A percentile compares a stretch with the other conserved stretches of the same genome.
Evolutionary conservation across 495 filamentous ascomycete genomes (phyloP).

Genomic region (Penicillium goetzii): DNA sequence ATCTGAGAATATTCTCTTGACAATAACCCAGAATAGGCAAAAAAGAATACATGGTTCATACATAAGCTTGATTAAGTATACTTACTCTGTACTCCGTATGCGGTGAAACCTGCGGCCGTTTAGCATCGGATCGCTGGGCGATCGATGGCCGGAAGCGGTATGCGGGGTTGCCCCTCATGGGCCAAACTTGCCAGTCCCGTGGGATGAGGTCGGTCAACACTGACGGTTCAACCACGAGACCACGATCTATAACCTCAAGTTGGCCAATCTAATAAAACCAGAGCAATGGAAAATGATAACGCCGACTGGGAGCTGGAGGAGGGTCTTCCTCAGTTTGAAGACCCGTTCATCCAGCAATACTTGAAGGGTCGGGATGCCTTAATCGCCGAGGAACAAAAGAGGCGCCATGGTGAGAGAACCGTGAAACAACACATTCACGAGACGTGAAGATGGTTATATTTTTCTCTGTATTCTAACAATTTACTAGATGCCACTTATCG

Average conservation of each 20-base stretch:
- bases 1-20: no score
- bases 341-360: slow-evolving; percentile 81
- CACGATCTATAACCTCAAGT: not conserved
- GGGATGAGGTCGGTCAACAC: not conserved
- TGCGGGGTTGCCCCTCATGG: slow-evolving; percentile 10
- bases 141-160: slow-evolving; percentile 16
- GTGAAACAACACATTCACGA: not conserved
- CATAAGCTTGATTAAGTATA: not conserved
- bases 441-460: not conserved
- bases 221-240: slow-evolving; percentile 2
- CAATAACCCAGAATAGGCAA: no score
- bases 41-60: not conserved
- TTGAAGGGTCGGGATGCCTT: slow-evolving; percentile 74
- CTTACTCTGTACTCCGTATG: not conserved
- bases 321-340: slow-evolving; percentile 57
- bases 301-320: slow-evolving; percentile 53
- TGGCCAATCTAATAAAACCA: not conserved
- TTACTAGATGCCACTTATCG: slow-evolving; percentile 42
- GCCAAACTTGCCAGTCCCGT: not conserved
- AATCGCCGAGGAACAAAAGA: slow-evolving; percentile 76
- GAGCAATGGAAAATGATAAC: slow-evolving; percentile 33
- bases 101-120: not conserved
- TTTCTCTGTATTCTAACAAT: not conserved
- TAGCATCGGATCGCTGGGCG: not conserved
- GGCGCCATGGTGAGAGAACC: slow-evolving; percentile 69